Evolutionary conservation across 306 rosid genomes (phyloP).

Genomic region (Alnus rubra): DNA sequence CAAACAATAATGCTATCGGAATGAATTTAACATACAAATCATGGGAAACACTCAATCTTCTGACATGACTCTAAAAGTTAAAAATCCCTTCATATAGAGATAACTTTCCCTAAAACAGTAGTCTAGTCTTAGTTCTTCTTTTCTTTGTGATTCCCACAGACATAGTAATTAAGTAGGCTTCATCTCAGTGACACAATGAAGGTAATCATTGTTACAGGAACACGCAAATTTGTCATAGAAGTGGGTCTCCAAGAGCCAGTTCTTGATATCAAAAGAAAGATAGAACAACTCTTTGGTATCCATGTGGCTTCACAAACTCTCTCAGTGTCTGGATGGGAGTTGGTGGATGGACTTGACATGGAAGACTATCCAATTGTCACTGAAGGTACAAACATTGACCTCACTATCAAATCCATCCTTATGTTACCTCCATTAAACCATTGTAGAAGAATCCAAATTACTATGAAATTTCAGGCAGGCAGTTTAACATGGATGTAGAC

Average conservation of each 20-base stretch:
- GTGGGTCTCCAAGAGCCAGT: conserved; percentile 61
- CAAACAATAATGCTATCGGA: neutral
- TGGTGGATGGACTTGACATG: conserved; percentile 81
- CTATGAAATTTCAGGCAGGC: conserved; percentile 55
- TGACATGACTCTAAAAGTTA: conserved; percentile 2
- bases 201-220: conserved; percentile 42
- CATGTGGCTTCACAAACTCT: conserved; percentile 68
- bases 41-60: neutral
- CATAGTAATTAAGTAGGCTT: neutral
- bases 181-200: conserved; percentile 39
- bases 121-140: conserved; percentile 12
- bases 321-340: conserved; percentile 69
- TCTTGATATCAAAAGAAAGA: conserved; percentile 62
- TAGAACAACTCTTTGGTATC: conserved; percentile 61
- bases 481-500: conserved; percentile 61
- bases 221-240: conserved; percentile 53
- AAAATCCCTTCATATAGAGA: conserved; percentile 8
- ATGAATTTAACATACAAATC: neutral
- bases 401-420: conserved; percentile 42
- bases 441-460: conserved; percentile 47
- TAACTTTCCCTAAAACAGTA: conserved; percentile 10
- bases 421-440: conserved; percentile 17
- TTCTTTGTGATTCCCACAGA: conserved; percentile 2
- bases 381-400: conserved; percentile 77
- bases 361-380: conserved; percentile 81